Percentiles rank a stretch among this genome's conserved stretches.
These are phyloP conservation scores for Nicotiana paniculata DNA, from an alignment of 257 asterid genomes.

Conservation along the genomic window DNA sequence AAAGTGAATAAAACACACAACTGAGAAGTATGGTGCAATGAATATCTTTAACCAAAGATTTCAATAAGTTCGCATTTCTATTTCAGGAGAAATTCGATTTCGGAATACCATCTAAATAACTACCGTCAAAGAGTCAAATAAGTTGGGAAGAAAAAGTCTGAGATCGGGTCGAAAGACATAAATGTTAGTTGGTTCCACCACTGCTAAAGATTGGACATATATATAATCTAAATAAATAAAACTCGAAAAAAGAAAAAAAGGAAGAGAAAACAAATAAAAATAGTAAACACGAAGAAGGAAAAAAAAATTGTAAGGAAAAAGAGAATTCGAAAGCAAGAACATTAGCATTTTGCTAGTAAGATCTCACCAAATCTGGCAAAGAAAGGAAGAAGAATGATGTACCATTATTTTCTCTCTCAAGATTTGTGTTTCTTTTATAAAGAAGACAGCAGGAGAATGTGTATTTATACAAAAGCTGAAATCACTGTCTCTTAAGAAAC, in stretches of 20 bases:
- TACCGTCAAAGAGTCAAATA: too few relatives aligned
- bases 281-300: background rate
- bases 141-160: too few relatives aligned
- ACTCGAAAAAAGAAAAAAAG: background rate
- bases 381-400: background rate
- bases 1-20: background rate
- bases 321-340: background rate
- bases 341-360: background rate
- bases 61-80: too few relatives aligned
- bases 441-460: background rate
- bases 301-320: conserved; percentile 1
- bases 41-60: too few relatives aligned
- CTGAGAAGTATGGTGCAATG: too few relatives aligned
- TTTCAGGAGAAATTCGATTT: too few relatives aligned
- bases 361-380: conserved; percentile 32
- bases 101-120: too few relatives aligned
- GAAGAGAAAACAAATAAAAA: background rate
- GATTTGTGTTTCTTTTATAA: background rate
- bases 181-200: too few relatives aligned
- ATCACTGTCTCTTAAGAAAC: background rate
- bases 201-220: too few relatives aligned
- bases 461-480: conserved; percentile 13
- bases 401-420: background rate
- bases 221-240: too few relatives aligned
- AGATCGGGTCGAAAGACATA: too few relatives aligned